phyloP scores from a whole-genome alignment of 2,329 filamentous ascomycete species.

The Myriosclerotinia scirpicola region DNA sequence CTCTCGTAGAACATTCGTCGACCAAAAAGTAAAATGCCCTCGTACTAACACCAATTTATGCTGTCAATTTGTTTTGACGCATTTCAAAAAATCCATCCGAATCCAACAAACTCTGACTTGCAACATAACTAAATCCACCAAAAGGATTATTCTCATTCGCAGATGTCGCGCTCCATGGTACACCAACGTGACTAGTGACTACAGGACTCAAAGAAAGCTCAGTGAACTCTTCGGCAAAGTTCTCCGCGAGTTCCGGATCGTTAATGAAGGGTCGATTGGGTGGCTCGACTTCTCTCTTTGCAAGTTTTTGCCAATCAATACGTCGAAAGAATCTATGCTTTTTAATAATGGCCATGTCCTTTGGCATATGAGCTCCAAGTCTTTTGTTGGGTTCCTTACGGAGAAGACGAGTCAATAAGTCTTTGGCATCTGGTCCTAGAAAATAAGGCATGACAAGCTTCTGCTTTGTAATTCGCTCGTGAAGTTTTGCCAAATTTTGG shows the following conservation, averaged over 20 bases:
- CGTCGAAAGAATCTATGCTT: conserved; percentile 94
- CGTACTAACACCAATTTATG: not conserved
- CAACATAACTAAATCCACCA: conserved; percentile 42
- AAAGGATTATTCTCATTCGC: conserved; percentile 37
- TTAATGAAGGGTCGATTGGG: conserved; percentile 94
- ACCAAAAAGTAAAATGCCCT: not conserved
- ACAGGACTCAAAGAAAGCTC: conserved; percentile 77
- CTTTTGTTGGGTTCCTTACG: conserved; percentile 92
- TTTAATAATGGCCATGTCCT: conserved; percentile 83
- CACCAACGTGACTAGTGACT: conserved; percentile 42
- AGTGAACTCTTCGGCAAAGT: conserved; percentile 93
- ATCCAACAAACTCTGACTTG: conserved; percentile 41
- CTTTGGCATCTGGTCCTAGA: conserved; percentile 87
- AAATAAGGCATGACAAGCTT: conserved; percentile 90
- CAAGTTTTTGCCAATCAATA: conserved; percentile 91
- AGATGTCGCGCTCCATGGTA: conserved; percentile 33
- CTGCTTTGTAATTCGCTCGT: conserved; percentile 92
- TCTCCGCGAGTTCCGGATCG: conserved; percentile 93
- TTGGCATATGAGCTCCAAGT: conserved; percentile 83
- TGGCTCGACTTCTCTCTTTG: conserved; percentile 76
- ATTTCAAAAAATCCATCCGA: conserved; percentile 32
- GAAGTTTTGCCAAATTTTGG: conserved; percentile 89
- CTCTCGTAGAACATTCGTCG: not conserved
- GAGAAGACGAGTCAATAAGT: conserved; percentile 83
- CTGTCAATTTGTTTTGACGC: conserved; percentile 25